Evolutionary conservation across 208 protist genomes (phyloP), one percentile per base, ranked within the genome.

Genomic region (Crithidia sp.): DNA sequence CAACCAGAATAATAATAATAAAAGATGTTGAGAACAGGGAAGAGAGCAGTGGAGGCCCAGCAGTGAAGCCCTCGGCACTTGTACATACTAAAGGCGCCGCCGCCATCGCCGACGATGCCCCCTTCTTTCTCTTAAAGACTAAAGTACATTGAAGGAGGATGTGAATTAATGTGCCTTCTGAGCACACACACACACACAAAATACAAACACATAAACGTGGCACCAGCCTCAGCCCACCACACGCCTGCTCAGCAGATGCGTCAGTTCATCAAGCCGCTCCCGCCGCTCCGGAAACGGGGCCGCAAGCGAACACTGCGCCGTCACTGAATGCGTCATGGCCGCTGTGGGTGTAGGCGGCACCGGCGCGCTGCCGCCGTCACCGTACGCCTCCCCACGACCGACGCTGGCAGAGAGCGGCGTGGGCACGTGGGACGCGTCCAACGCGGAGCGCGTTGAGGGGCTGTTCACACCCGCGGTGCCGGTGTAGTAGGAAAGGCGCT

Each of bases 261-360:
- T 76, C n/a, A 88, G n/a, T 59, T 88, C 83, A 36, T 81, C 53
- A 10, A 83, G 59, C 2, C 81, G 76, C 39, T 77, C 57, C 67
- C 80, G 78, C 55, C 69, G 74, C 62, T 80, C 58, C 14, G 59
- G 62, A 19, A 68, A 72, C 57, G 62, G 66, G 28, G 60, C 7
- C 3, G 17, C 50, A 4, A 44, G n/a, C 5, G 66, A 16, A 9
- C 41, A 49, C 12, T 16, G 54, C 39, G 12, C 44, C 28, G 49
- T 56, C 17, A 57, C 28, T 7, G 71, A 37, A 19, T 76, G 17
- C 16, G 47, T 0, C 17, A 50, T 47, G 47, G 36, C 13, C 9
- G 63, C 47, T 44, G 61, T 53, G 13, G 39, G 28, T 28, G 50
- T 52, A 41, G 39, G 13, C 37, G 19, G 36, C 28, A 5, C 7